Base-by-base conservation (phyloP, 2,329 filamentous ascomycete genomes). In the Boeremia lycopersici region DNA sequence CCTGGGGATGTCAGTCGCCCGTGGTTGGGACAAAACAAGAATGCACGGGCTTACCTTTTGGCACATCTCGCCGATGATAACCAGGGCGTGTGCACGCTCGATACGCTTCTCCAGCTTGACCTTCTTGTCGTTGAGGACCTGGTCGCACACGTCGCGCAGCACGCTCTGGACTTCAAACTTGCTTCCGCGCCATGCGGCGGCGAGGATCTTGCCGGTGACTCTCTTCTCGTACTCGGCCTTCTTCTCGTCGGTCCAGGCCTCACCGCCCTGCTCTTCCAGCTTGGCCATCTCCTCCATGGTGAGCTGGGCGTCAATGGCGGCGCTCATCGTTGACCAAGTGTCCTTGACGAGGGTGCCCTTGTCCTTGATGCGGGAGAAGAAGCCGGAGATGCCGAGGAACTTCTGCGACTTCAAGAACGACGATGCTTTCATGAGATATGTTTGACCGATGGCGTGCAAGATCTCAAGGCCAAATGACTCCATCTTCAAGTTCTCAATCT, bases 281-380 rank as follows among this genome's bases (percentile, higher is more conserved):
- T 93, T 92, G 49, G 92, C 93, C 95, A 99, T 98, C 76, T 97
- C 93, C 80, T 99, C 93, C 86, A 99, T 96, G 56, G 93, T 96
- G 81, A 96, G 89, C 79, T 99, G 95, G 25, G 95, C 95, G 72
- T 97, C 93, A 62, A 99, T 96, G 34, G 95, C 95, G 46, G 91
- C 96, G 60, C 88, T 92, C 72, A 99, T 97, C 28, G 95, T 99
- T 72, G 90, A 93, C 95, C 95, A 99, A 1, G 95, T 98, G 72
- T 99, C 95, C 82, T 98, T 98, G 68, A 96, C 92, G 59, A 98
- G 84, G 2, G 89, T 95, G 58, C 93, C 93, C 85, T 98, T 98
- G 76, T 99, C 95, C 79, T 95, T 96, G 67, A 99, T 84, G 49
- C 92, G 86, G 53, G 87, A 91, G 77, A 97, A 96, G 83, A 99